These are phyloP conservation scores for Sordaria brevicollis DNA, from an alignment of 495 filamentous ascomycete species.

Conservation along the genomic window DNA sequence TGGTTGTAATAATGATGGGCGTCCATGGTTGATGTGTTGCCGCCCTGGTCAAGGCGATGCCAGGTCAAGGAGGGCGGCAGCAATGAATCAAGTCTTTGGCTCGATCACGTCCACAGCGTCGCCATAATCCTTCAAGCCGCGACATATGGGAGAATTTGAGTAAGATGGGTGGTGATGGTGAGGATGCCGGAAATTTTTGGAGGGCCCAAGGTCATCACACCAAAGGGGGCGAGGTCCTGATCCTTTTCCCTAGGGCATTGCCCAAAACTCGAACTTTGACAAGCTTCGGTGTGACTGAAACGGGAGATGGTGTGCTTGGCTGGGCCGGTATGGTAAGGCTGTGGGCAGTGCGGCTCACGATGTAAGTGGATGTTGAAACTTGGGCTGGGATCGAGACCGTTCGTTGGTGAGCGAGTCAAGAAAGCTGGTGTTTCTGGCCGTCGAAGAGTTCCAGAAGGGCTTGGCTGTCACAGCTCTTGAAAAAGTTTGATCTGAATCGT, in stretches of 20 bases:
- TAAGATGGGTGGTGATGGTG: background rate
- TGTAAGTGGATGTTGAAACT: background rate
- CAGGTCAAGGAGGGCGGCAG: background rate
- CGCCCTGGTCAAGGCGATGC: background rate
- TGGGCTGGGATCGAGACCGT: background rate
- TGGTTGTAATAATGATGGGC: background rate
- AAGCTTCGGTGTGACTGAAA: background rate
- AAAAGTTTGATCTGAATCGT: background rate
- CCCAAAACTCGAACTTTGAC: background rate
- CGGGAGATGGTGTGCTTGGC: background rate
- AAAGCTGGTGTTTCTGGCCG: background rate
- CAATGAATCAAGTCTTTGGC: background rate
- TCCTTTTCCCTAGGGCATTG: background rate
- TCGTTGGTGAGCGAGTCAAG: background rate
- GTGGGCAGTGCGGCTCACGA: background rate
- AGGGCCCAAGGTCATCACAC: background rate
- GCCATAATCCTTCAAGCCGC: background rate
- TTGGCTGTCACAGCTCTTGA: background rate
- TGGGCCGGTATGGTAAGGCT: background rate
- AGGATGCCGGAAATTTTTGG: background rate
- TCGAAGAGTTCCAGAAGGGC: background rate
- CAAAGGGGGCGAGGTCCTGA: background rate
- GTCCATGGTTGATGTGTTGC: conserved; percentile 2
- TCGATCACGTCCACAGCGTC: background rate
- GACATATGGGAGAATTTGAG: background rate